Evolutionary conservation across 2,329 filamentous ascomycete species (phyloP).

Genomic region (Fusarium xylarioides): DNA sequence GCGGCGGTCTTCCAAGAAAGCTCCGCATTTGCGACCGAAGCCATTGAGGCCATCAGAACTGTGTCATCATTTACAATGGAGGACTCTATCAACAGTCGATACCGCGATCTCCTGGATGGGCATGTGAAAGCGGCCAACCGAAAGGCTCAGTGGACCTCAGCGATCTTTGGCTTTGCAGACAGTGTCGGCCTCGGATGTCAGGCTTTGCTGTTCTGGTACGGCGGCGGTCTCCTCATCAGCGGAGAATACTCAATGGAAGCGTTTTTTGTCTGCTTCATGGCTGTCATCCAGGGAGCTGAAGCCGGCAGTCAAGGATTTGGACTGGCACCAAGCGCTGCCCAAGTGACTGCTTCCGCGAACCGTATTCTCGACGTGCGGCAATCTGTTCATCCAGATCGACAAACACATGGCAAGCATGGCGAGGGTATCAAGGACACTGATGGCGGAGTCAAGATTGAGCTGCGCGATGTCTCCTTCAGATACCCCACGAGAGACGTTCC

Average conservation of each 20-base stretch:
- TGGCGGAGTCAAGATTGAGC: slow-evolving; percentile 64
- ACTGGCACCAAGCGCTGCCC: slow-evolving; percentile 33
- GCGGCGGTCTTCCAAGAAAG: slow-evolving; percentile 66
- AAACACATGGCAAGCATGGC: rapidly evolving
- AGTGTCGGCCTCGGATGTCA: slow-evolving; percentile 50
- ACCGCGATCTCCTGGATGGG: slow-evolving; percentile 47
- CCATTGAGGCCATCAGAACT: slow-evolving; percentile 70
- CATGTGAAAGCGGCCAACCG: slow-evolving; percentile 47
- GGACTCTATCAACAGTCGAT: slow-evolving; percentile 57
- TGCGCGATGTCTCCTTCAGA: slow-evolving; percentile 65
- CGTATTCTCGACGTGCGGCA: slow-evolving; percentile 44
- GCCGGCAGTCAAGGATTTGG: slow-evolving; percentile 33
- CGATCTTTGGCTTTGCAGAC: slow-evolving; percentile 49
- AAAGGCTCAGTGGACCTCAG: slow-evolving; percentile 46
- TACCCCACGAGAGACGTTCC: slow-evolving; percentile 66
- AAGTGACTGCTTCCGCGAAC: slow-evolving; percentile 32
- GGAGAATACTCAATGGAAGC: slow-evolving; percentile 50
- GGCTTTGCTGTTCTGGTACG: slow-evolving; percentile 67
- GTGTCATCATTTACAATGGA: slow-evolving; percentile 70
- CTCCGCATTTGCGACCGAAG: slow-evolving; percentile 70
- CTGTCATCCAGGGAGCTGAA: slow-evolving; percentile 62
- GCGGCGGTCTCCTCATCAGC: slow-evolving; percentile 34
- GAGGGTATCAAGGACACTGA: slow-evolving; percentile 50
- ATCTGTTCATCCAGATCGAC: background rate
- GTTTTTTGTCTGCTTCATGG: slow-evolving; percentile 65